Percentiles rank a stretch among this genome's conserved stretches.
Conservation (phyloP, 75 land plant genomes). For the Picea sitchensis region DNA sequence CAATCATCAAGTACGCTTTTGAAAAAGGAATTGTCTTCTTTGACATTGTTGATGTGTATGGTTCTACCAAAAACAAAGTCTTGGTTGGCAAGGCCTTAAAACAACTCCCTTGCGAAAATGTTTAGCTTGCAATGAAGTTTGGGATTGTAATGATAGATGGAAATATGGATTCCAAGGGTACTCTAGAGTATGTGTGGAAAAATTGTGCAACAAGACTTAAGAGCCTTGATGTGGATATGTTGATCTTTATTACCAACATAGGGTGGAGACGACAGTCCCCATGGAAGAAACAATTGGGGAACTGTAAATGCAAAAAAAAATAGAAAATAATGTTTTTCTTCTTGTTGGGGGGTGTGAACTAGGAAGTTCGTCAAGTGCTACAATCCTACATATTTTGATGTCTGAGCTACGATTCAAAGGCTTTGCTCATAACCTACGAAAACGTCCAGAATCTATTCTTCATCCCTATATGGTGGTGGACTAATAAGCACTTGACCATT, state of each 20-base stretch:
- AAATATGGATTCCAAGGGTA: slow-evolving; percentile 24
- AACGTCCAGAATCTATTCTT: no score
- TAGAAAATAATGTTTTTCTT: no score
- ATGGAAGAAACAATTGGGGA: slow-evolving; percentile 38
- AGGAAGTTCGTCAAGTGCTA: no score
- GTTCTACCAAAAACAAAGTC: slow-evolving; percentile 45
- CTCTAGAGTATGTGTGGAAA: slow-evolving; percentile 45
- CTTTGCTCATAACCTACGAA: no score
- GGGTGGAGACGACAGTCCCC: slow-evolving; percentile 47
- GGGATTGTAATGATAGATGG: slow-evolving; percentile 15
- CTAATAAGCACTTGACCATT: no score
- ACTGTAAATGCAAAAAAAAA: no score
- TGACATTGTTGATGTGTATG: slow-evolving; percentile 74
- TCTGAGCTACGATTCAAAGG: no score
- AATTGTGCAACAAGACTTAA: slow-evolving; percentile 48
- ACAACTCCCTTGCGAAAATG: slow-evolving; percentile 40
- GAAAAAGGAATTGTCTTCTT: slow-evolving; percentile 65
- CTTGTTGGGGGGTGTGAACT: no score
- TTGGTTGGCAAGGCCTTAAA: slow-evolving; percentile 62
- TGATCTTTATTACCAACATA: slow-evolving; percentile 61
- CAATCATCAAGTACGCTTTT: slow-evolving; percentile 57
- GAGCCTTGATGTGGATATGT: slow-evolving; percentile 56
- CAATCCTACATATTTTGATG: no score
- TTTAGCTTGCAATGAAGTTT: slow-evolving; percentile 61
- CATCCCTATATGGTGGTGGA: no score